Percentiles rank a stretch among this genome's conserved stretches.
phyloP scores from a whole-genome alignment of 208 protist species.

The Leishmania tropica region DNA sequence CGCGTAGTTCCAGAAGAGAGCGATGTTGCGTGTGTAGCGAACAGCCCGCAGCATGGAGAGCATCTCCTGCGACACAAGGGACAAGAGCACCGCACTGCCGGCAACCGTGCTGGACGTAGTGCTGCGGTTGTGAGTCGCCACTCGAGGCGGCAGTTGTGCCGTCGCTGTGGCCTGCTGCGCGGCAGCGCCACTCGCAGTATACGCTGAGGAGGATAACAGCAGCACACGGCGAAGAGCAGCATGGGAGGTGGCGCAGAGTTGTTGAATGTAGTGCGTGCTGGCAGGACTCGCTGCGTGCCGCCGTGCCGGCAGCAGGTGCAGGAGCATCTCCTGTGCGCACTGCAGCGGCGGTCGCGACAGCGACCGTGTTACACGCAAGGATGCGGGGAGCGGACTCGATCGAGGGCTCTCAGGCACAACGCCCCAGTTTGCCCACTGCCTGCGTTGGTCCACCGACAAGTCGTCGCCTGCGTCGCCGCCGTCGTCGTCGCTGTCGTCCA shows the following conservation, averaged over 20 bases:
- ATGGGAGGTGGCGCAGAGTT: constrained; percentile 26
- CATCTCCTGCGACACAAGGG: constrained; percentile 54
- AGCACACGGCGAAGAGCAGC: constrained; percentile 9
- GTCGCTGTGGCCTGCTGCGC: not conserved
- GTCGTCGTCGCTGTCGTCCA: not conserved
- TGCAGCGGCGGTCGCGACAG: not conserved
- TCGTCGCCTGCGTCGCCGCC: not conserved
- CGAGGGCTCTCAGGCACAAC: not conserved
- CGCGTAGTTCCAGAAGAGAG: constrained; percentile 50
- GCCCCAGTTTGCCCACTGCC: not conserved
- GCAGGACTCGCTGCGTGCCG: constrained; percentile 27
- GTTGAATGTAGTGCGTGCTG: constrained; percentile 1
- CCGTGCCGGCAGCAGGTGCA: constrained; percentile 10
- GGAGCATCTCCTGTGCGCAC: not conserved
- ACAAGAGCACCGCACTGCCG: constrained; percentile 47
- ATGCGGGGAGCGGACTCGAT: not conserved
- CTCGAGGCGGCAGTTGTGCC: not conserved
- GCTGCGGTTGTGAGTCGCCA: not conserved
- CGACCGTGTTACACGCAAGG: not conserved
- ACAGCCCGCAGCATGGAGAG: constrained; percentile 39
- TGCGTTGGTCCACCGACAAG: not conserved
- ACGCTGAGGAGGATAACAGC: not conserved
- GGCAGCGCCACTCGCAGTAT: not conserved
- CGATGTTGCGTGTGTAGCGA: constrained; percentile 30
- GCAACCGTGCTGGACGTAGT: not conserved